Evolutionary conservation across 176 grass and related monocot genomes (phyloP), one percentile per base, ranked within the genome.

Genomic region (Tuctoria greenei): DNA sequence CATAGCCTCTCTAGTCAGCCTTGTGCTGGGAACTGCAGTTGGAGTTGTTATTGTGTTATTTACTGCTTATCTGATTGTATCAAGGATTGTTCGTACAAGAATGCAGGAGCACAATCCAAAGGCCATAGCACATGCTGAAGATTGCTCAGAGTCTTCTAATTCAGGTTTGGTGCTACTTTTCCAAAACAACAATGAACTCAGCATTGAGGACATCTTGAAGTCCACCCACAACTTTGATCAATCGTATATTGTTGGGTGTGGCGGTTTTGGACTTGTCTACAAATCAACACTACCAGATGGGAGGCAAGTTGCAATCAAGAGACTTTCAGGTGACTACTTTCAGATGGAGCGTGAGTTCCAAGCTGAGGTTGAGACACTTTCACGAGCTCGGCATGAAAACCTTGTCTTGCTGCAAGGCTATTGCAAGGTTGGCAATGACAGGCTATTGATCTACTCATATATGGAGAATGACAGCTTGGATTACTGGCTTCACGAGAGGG

Each of bases 401-500:
- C 89, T 98, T 58, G 95, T 98, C 20, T 83, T 85, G 43, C 91
- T 98, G 7, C 79, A 98, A 63, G 95, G 95, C 13, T 93, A 94
- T 43, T 97, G 95, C 74, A 97, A 93, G 82, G 77, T 91, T 6
- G 88, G 95, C 50, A 84, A 66, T 9, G 95, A 97, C 57, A 88
- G 91, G 57, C 76, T 97, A 66, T 47, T 97, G 63, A 97, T 97
- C 66, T 97, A 97, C 66, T 90, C 91, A n/a, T 97, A 83, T 37
- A 97, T 97, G 95, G 95, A 97, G 84, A 97, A 97, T 63, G 95
- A 88, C 28, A 94, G 95, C 61, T 83, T 97, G 72, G 95, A 97
- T 35, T 98, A 94, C 81, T 98, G 95, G 95, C 90, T 98, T 69
- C 95, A 98, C 36, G 95, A 98, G 83, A 94, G 79, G 55, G 5